A percentile compares a stretch with the other conserved stretches of the same genome.
Conservation (phyloP, 306 rosid species). For the Sechiopsis laciniata region DNA sequence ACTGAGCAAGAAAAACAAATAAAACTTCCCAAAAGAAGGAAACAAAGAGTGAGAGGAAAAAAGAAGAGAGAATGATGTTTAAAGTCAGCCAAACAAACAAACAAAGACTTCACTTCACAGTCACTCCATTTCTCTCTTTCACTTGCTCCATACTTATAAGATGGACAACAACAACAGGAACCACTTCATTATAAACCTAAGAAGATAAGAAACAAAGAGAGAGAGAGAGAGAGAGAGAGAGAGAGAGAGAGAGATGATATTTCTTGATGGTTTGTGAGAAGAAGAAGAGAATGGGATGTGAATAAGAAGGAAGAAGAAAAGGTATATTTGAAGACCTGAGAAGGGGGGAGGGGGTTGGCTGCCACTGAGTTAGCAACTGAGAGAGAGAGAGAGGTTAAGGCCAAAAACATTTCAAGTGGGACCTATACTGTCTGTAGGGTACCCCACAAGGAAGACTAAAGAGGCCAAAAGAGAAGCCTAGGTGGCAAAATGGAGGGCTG, state of each 20-base stretch:
- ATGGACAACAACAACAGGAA: background rate
- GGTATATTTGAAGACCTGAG: constrained; percentile 15
- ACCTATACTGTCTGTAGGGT: constrained; percentile 32
- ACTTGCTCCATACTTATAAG: background rate
- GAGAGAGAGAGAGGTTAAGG: constrained; percentile 5
- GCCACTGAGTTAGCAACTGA: background rate
- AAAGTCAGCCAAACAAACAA: no score
- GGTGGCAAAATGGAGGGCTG: constrained; percentile 29
- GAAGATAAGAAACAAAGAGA: background rate
- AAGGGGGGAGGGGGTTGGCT: background rate
- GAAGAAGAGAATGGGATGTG: constrained; percentile 35
- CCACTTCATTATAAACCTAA: background rate
- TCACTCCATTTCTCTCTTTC: constrained; percentile 23
- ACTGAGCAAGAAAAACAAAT: background rate
- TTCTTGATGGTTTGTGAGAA: no score
- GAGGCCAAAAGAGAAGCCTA: background rate
- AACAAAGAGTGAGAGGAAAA: background rate
- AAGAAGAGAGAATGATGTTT: background rate
- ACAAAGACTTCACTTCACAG: constrained; percentile 22
- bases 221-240: no score
- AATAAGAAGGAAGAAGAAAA: constrained; percentile 57
- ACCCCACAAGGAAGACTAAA: constrained; percentile 31
- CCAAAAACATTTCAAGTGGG: constrained; percentile 32
- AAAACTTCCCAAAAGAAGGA: background rate
- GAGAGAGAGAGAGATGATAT: no score